These are phyloP conservation scores for Diplodia seriata DNA, from an alignment of 2,329 filamentous ascomycete species.

Conservation along the genomic window DNA sequence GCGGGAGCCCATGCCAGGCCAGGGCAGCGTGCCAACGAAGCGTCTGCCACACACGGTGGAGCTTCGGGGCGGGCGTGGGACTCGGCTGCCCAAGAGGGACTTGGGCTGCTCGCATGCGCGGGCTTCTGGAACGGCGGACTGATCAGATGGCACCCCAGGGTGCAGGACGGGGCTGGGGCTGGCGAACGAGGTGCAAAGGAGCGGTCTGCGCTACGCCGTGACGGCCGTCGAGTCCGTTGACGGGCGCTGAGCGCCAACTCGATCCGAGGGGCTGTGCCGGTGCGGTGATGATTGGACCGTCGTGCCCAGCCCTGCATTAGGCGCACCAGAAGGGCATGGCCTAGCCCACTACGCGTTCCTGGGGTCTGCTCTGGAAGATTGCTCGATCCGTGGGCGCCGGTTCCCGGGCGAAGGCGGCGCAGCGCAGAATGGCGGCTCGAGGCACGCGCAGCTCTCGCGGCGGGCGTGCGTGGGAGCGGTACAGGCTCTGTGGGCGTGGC, in stretches of 20 bases:
- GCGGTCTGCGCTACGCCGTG: slow-evolving; percentile 19
- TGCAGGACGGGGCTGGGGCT: slow-evolving; percentile 1
- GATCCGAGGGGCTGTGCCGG: slow-evolving; percentile 23
- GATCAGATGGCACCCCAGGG: slow-evolving; percentile 15
- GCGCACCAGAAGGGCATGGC: slow-evolving; percentile 9
- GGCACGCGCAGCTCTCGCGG: background rate
- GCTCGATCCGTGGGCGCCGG: slow-evolving; percentile 17
- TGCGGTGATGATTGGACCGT: slow-evolving; percentile 7
- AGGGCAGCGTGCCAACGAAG: slow-evolving; percentile 24
- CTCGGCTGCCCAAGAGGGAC: slow-evolving; percentile 14
- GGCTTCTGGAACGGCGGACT: slow-evolving; percentile 23
- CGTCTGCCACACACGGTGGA: slow-evolving; percentile 1
- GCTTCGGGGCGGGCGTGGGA: background rate
- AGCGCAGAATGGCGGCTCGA: slow-evolving; percentile 1
- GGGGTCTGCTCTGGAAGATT: slow-evolving; percentile 21
- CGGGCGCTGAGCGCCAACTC: slow-evolving; percentile 8
- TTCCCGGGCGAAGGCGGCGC: slow-evolving; percentile 1
- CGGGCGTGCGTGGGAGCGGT: slow-evolving; percentile 8
- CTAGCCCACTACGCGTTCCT: slow-evolving; percentile 19
- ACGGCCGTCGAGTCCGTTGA: slow-evolving; percentile 12
- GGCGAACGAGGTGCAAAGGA: slow-evolving; percentile 7
- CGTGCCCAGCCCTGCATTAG: slow-evolving; percentile 25
- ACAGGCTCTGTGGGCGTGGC: slow-evolving; percentile 10
- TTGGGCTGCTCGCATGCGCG: slow-evolving; percentile 5
- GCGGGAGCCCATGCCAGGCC: slow-evolving; percentile 15